Evolutionary conservation across 129 eudicot species (phyloP).

Genomic region (Apium graveolens): DNA sequence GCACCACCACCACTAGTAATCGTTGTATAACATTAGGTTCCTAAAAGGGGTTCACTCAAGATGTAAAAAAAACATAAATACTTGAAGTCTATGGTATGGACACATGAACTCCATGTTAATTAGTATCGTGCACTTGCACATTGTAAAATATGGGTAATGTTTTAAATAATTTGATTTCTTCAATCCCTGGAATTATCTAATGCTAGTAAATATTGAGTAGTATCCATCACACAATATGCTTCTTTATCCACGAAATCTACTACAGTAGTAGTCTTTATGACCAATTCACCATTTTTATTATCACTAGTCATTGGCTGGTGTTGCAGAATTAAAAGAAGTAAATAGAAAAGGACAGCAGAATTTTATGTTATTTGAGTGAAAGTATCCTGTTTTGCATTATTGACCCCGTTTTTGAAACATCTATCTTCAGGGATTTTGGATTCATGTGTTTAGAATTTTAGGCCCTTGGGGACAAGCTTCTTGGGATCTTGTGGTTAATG

Average conservation of each 20-base stretch:
- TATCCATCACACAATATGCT: neutral
- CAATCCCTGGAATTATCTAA: neutral
- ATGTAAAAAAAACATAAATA: neutral
- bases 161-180: neutral
- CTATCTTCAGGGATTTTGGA: too few species aligned
- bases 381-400: too few species aligned
- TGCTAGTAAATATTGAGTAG: neutral
- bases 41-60: slow-evolving; percentile 1
- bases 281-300: neutral
- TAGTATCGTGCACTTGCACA: neutral
- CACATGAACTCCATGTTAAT: slow-evolving; percentile 22
- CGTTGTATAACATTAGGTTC: neutral
- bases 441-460: neutral
- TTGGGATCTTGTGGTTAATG: neutral
- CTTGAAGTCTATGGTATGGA: neutral
- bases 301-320: neutral
- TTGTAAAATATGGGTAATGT: slow-evolving; percentile 4
- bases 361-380: too few species aligned
- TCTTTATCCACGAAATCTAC: neutral
- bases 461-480: neutral
- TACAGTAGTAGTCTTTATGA: too few species aligned
- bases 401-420: too few species aligned
- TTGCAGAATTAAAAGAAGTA: neutral
- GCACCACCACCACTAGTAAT: slow-evolving; percentile 56
- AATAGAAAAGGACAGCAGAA: too few species aligned